Percentiles rank a stretch among this genome's conserved stretches.
Evolutionary conservation across 2,329 filamentous ascomycete species (phyloP).

Genomic region (Penicillium corylophilum): DNA sequence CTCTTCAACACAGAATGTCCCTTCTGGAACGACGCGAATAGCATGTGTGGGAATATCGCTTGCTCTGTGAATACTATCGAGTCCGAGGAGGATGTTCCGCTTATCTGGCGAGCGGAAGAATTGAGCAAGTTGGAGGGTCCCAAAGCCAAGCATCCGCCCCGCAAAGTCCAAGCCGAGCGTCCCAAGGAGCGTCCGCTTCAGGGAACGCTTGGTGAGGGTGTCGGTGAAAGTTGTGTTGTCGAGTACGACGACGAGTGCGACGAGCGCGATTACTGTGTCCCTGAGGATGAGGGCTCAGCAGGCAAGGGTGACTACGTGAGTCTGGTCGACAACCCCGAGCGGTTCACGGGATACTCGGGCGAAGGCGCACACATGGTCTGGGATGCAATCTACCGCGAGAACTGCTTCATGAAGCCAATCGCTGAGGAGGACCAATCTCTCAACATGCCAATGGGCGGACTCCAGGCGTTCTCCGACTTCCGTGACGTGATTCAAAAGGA

Average conservation of each 20-base stretch:
- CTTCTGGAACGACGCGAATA: constrained; percentile 91
- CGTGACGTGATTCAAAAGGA: constrained; percentile 57
- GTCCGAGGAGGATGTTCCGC: constrained; percentile 89
- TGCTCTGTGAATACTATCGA: constrained; percentile 95
- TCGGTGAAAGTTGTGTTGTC: constrained; percentile 93
- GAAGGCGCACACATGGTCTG: constrained; percentile 84
- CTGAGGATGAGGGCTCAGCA: constrained; percentile 83
- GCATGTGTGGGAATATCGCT: constrained; percentile 94
- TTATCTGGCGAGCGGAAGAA: constrained; percentile 87
- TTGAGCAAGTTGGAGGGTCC: constrained; percentile 90
- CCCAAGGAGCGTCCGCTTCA: constrained; percentile 70
- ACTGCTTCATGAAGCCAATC: constrained; percentile 72
- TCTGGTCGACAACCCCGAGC: constrained; percentile 86
- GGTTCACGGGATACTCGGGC: constrained; percentile 91
- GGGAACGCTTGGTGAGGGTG: constrained; percentile 77
- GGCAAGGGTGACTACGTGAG: constrained; percentile 96
- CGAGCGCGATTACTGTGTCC: constrained; percentile 93
- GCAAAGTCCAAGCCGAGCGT: constrained; percentile 68
- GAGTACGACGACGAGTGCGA: constrained; percentile 98
- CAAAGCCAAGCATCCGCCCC: constrained; percentile 82
- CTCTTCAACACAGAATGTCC: constrained; percentile 92
- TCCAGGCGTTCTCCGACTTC: constrained; percentile 61
- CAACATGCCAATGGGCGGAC: constrained; percentile 41
- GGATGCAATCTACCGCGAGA: constrained; percentile 95
- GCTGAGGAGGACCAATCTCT: constrained; percentile 29